Base-by-base conservation (phyloP, 805 yeast species). In the Priceomyces melissophilus region DNA sequence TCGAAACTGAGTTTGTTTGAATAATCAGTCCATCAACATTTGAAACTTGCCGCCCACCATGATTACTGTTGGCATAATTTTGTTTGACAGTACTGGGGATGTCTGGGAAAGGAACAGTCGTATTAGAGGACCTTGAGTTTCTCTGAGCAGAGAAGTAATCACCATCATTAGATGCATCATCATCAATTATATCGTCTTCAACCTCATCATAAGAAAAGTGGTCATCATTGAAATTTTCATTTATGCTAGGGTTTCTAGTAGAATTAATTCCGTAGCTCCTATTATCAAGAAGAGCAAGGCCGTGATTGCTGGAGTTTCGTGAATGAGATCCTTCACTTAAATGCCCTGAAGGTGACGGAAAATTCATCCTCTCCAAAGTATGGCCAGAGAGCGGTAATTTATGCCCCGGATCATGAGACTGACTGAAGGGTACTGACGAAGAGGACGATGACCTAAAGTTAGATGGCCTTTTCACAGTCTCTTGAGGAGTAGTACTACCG, bases 161-260 rank as follows among this genome's bases (percentile, higher is more conserved):
- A 2, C 58, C 65, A 26, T 59, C 65, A n/a, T 53, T 56, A 6
- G 64, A 57, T 5, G 48, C 46, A 23, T 60, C 69, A 23, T 57
- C 69, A 12, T 50, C 60, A 33, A 55, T 51, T 9, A 45, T 44
- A 28, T 47, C 47, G 11, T 49, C 60, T 11, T 56, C 58, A 2
- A 50, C 46, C 23, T 56, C 62, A 39, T 54, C 56, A 23, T 54
- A 57, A 14, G 59, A 54, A 35, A 54, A 55, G 32, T 49, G 49
- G 5, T 57, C 66, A 13, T 56, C 66, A 32, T 54, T 55, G 44
- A 53, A 63, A 2, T 42, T 50, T 17, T 53, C 63, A 33, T 46
- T 50, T 10, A 56, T 46, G 31, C 58, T 55, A 10, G 42, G 50
- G 8, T 43, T 47, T 12, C 43, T 33, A 14, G 26, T 38, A n/a